Evolutionary conservation across 345 rosid genomes (phyloP).

Genomic region (Hibiscus syriacus): DNA sequence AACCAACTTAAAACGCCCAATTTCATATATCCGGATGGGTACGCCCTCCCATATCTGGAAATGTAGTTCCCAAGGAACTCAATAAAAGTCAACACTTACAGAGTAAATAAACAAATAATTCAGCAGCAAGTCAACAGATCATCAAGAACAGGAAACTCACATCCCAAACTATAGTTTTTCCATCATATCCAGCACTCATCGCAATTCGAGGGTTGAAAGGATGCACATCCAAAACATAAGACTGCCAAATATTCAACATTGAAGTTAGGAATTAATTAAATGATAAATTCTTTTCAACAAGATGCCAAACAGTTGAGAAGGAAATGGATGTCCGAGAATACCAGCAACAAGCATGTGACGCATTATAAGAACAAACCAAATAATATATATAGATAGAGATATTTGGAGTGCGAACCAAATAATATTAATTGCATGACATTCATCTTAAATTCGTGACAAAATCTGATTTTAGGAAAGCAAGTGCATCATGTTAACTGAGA

Average conservation of each 20-base stretch:
- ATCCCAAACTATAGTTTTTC: conserved; percentile 96
- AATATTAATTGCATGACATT: not conserved
- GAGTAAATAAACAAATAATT: not conserved
- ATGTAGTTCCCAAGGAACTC: conserved; percentile 15
- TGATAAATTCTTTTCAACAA: not conserved
- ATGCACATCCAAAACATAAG: conserved; percentile 98
- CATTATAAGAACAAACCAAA: not conserved
- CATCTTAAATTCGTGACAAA: not conserved
- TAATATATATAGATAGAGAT: not conserved
- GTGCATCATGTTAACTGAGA: conserved; percentile 1
- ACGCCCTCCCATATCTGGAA: conserved; percentile 96
- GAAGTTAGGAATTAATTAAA: conserved; percentile 19
- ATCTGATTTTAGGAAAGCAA: not conserved
- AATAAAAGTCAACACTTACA: conserved; percentile 9
- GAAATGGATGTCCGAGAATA: not conserved
- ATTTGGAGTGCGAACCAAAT: not conserved
- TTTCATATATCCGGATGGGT: conserved; percentile 77
- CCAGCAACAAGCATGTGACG: not conserved
- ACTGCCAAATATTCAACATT: conserved; percentile 43
- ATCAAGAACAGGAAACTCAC: conserved; percentile 52
- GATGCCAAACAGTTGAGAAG: not conserved
- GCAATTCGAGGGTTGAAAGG: conserved; percentile 98
- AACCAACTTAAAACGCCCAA: conserved; percentile 87
- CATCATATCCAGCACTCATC: conserved; percentile 99
- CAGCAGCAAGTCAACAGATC: conserved; percentile 6